A percentile compares a stretch with the other conserved stretches of the same genome.
These are phyloP conservation scores for Scheffersomyces cryptocercus DNA, from an alignment of 1,139 yeast species.

Conservation along the genomic window DNA sequence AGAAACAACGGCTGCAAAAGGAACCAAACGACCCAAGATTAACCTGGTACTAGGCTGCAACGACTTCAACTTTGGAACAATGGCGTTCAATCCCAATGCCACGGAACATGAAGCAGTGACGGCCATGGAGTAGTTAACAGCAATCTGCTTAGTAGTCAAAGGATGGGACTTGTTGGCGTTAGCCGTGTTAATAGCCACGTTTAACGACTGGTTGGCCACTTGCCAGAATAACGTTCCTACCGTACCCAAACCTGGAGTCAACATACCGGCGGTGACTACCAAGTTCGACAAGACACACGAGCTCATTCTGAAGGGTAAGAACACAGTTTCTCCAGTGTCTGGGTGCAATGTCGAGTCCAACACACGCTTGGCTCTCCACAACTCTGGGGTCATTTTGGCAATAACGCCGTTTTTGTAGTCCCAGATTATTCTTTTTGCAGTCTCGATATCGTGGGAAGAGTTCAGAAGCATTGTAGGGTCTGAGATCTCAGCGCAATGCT, in stretches of 20 bases:
- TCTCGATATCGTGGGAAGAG: conserved; percentile 60
- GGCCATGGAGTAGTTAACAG: conserved; percentile 79
- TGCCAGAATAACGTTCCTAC: conserved; percentile 96
- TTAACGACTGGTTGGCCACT: conserved; percentile 91
- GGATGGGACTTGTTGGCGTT: conserved; percentile 96
- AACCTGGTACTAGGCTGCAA: conserved; percentile 67
- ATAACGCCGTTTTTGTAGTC: conserved; percentile 71
- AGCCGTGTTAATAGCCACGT: conserved; percentile 95
- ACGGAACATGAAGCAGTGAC: conserved; percentile 95
- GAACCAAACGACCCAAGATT: conserved; percentile 82
- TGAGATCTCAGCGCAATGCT: conserved; percentile 88
- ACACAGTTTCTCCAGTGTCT: conserved; percentile 90
- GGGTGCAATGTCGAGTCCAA: conserved; percentile 91
- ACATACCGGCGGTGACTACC: conserved; percentile 96
- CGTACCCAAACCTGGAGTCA: conserved; percentile 89
- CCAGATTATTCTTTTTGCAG: conserved; percentile 66
- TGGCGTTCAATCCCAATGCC: conserved; percentile 85
- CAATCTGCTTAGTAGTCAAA: conserved; percentile 71
- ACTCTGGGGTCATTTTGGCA: conserved; percentile 67
- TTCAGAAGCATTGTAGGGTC: conserved; percentile 90
- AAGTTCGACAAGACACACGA: conserved; percentile 89
- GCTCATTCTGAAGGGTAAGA: conserved; percentile 95
- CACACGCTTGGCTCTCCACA: conserved; percentile 87
- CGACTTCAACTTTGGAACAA: conserved; percentile 78
- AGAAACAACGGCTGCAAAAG: conserved; percentile 96